Base-by-base conservation (phyloP, 2,329 filamentous ascomycete genomes). In the Pseudonectria foliicola region DNA sequence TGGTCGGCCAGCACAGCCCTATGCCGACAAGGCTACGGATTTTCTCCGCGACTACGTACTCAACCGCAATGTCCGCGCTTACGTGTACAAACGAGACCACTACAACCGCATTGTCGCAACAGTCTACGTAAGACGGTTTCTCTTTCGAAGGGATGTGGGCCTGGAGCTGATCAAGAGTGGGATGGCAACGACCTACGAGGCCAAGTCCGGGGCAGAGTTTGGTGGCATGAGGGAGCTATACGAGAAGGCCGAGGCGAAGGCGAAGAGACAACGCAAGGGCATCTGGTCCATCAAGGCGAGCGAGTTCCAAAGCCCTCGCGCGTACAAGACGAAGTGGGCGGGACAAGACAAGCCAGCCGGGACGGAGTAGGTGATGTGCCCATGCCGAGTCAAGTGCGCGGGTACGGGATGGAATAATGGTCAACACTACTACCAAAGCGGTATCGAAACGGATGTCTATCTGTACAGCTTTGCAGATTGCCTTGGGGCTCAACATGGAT, bases 21-120 rank as follows among this genome's bases (percentile, higher is more conserved):
- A 79, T 57, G 74, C 85, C 4, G 70, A 77, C 39, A 90, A 96
- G 60, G 87, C 92, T 7, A 68, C 90, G 34, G 64, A 75, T 13
- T 96, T 86, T 80, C 73, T 98, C n/a, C 78, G 73, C 12, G 63
- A 64, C 5, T 86, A 87, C 57, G 68, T 96, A 8, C 64, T 78
- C 14, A 71, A 82, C 40, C 77, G 77, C 24, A 79, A 81, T 37
- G 84, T 98, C 35, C 80, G 90, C 38, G 85, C 79, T n/a, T 80
- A 84, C 51, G 74, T 95, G 33, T 86, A 89, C 62, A 80, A 79
- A 40, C 76, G 80, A 34, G 93, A 98, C 58, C 92, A 96, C 56
- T 98, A 96, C 60, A 83, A 89, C 45, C 81, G 92, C 29, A 79
- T 94, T 6, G 87, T 98, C 2, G 88, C 82, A 12, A 92, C 85